Percentiles rank a stretch among this genome's conserved stretches.
phyloP scores from a whole-genome alignment of 176 grass and related monocot species.

The Bothriochloa decipiens region DNA sequence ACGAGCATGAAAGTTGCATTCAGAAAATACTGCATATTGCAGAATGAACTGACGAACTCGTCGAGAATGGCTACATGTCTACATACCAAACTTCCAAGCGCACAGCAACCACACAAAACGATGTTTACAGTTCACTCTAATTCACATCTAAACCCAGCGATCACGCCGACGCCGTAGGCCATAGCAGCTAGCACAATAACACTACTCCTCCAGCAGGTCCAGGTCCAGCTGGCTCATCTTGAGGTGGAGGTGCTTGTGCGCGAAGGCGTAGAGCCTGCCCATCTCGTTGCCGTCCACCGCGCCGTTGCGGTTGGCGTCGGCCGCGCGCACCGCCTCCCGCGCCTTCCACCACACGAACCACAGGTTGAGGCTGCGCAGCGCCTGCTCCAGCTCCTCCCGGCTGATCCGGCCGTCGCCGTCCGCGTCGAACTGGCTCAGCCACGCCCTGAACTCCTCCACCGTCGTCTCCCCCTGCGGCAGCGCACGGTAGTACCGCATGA shows the following conservation, averaged over 20 bases:
- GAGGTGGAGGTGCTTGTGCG: slow-evolving; percentile 61
- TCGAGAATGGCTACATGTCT: no score
- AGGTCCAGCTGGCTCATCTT: slow-evolving; percentile 54
- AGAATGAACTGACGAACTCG: neutral
- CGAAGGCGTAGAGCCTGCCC: slow-evolving; percentile 61
- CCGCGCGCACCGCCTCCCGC: slow-evolving; percentile 51
- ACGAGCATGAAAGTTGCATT: neutral
- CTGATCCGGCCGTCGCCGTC: slow-evolving; percentile 64
- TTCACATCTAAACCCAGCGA: slow-evolving; percentile 16
- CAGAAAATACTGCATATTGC: neutral
- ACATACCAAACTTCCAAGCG: neutral
- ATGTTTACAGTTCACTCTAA: neutral
- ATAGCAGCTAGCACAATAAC: neutral
- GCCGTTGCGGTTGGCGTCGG: slow-evolving; percentile 64
- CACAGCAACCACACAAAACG: neutral
- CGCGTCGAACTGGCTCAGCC: slow-evolving; percentile 79
- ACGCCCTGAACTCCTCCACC: slow-evolving; percentile 70
- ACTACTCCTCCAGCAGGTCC: neutral
- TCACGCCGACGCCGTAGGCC: neutral
- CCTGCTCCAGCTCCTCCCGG: slow-evolving; percentile 65
- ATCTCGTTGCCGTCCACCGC: slow-evolving; percentile 58
- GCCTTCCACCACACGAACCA: slow-evolving; percentile 90
- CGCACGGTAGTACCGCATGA: slow-evolving; percentile 48
- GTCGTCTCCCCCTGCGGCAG: slow-evolving; percentile 61
- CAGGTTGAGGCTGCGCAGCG: slow-evolving; percentile 63